Evolutionary conservation across 441 rosid genomes (phyloP), one percentile per base, ranked within the genome.

Genomic region (Euphorbia celastroides): DNA sequence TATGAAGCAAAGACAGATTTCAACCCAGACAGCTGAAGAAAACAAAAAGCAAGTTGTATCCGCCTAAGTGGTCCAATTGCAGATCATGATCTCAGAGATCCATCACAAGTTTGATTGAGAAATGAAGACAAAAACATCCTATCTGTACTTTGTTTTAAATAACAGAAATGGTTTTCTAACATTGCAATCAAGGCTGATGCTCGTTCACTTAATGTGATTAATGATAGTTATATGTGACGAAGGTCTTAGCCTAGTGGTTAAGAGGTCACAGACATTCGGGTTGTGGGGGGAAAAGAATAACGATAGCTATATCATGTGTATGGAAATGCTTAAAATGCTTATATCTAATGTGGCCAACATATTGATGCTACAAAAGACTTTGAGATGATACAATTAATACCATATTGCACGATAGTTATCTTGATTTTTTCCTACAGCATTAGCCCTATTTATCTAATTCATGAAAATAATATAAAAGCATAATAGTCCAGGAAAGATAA

Each of bases 151-250:
- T 23, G 57, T 52, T 52, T 52, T 20, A 7, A 12, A 52, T 52
- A 52, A 27, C 27, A 22, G 57, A 52, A 52, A 52, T 51, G 26
- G 56, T 48, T 41, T 44, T 51, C 56, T 51, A 25, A 51, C 56
- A 19, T 62, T 25, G n/a, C 27, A 7, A 32, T 27, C 23, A 13
- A 38, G 38, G 7, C 26, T 23, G 20, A 41, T 26, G 17, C 31
- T 62, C 36, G 7, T 16, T 14, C 9, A 7, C 27, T 25, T 41
- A 23, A 22, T 19, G 7, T 60, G 27, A 14, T 28, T 1, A 4
- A 7, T n/a, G 16, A 22, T 3, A 60, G 31, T 51, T 27, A 62
- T 9, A 44, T 62, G n/a, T n/a, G n/a, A n/a, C n/a, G n/a, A n/a
- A n/a, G n/a, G n/a, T n/a, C n/a, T n/a, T n/a, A n/a, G n/a, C n/a